These are phyloP conservation scores for Monosporascus sp. DNA, from an alignment of 2,329 filamentous ascomycete species.

Conservation along the genomic window DNA sequence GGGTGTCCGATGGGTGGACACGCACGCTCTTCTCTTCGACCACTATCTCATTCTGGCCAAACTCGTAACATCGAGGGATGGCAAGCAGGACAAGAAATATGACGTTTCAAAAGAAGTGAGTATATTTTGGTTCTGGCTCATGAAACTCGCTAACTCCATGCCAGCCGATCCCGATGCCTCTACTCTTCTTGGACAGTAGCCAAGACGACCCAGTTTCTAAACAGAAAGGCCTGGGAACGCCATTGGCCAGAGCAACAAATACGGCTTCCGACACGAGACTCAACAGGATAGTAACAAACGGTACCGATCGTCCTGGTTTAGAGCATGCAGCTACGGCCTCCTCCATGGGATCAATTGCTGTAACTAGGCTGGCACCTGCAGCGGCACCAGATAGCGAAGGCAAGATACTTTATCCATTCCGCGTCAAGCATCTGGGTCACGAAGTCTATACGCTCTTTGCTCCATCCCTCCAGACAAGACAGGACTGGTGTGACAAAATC, in stretches of 20 bases:
- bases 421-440: constrained; percentile 89
- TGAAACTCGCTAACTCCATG: constrained; percentile 20
- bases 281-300: constrained; percentile 49
- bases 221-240: constrained; percentile 66
- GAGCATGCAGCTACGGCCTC: constrained; percentile 64
- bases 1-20: constrained; percentile 89
- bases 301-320: constrained; percentile 51
- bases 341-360: constrained; percentile 51
- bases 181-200: constrained; percentile 85
- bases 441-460: constrained; percentile 92
- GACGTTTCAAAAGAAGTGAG: constrained; percentile 86
- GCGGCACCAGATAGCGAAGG: constrained; percentile 66
- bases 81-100: constrained; percentile 73
- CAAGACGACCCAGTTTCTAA: constrained; percentile 89
- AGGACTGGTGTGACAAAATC: constrained; percentile 91
- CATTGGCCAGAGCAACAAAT: constrained; percentile 55
- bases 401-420: constrained; percentile 88
- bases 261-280: constrained; percentile 55
- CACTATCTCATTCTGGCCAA: constrained; percentile 95
- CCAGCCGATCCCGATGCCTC: constrained; percentile 88
- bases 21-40: constrained; percentile 89
- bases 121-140: constrained; percentile 1
- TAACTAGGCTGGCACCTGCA: constrained; percentile 36
- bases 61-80: constrained; percentile 62
- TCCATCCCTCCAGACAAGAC: constrained; percentile 64